Evolutionary conservation across 2,329 filamentous ascomycete species (phyloP).

Genomic region (Monosporascus sp.): DNA sequence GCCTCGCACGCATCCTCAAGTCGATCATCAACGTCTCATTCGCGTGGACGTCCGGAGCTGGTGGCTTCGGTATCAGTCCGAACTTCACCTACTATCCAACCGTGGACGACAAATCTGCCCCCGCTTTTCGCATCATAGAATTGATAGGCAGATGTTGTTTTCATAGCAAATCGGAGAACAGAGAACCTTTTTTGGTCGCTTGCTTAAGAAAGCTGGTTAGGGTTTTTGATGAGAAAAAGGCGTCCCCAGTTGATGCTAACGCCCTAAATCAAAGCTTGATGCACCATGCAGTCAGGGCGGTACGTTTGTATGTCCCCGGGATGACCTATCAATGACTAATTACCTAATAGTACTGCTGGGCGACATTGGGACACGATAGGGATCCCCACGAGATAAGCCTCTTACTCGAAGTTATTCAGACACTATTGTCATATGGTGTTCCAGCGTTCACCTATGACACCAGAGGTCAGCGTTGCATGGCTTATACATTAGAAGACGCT

Average conservation of each 20-base stretch:
- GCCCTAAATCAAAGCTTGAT: not conserved
- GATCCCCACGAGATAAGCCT: not conserved
- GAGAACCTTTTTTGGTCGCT: not conserved
- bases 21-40: not conserved
- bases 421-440: not conserved
- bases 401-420: not conserved
- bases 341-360: not conserved
- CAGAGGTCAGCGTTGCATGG: not conserved
- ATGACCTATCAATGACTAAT: not conserved
- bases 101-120: not conserved
- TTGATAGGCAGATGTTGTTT: not conserved
- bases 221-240: conserved; percentile 2
- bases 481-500: not conserved
- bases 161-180: not conserved
- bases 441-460: not conserved
- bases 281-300: not conserved
- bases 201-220: not conserved
- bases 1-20: not conserved
- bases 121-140: not conserved
- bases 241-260: not conserved
- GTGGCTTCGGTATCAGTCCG: conserved; percentile 3
- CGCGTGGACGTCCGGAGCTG: conserved; percentile 2
- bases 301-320: not conserved
- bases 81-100: conserved; percentile 2
- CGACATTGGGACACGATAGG: not conserved